Conservation (phyloP, 2,329 filamentous ascomycete genomes). For the Biscogniauxia mediterranea region DNA sequence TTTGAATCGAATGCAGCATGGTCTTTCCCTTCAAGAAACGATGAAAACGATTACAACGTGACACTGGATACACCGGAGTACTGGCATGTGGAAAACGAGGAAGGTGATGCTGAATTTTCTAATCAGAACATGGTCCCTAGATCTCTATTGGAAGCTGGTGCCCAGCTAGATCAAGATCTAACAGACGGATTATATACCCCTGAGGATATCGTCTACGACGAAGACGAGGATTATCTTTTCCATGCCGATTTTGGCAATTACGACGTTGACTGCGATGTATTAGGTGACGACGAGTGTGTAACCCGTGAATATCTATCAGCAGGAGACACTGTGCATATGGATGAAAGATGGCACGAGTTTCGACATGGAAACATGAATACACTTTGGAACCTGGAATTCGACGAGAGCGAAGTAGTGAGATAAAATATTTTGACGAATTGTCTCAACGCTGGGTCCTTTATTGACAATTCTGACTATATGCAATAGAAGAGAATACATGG, state of each 20-base stretch:
- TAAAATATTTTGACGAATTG: not conserved
- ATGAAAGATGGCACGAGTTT: not conserved
- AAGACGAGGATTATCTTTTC: not conserved
- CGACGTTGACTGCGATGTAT: not conserved
- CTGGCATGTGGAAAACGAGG: conserved; percentile 1
- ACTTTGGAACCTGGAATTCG: not conserved
- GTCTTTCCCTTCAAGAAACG: not conserved
- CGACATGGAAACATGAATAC: not conserved
- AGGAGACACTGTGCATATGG: not conserved
- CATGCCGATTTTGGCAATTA: not conserved
- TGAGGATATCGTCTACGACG: not conserved
- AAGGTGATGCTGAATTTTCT: not conserved
- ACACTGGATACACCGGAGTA: not conserved
- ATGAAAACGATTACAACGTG: not conserved
- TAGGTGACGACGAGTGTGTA: not conserved
- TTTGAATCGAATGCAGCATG: not conserved
- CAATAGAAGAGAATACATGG: not conserved
- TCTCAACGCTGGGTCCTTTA: not conserved
- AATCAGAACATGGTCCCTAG: not conserved
- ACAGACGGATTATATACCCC: not conserved
- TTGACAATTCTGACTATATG: not conserved
- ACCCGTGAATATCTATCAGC: not conserved
- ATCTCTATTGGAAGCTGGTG: not conserved
- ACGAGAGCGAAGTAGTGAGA: not conserved
- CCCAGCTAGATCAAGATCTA: not conserved